Evolutionary conservation across 208 protist genomes (phyloP).

Genomic region (Leishmania amazonensis): DNA sequence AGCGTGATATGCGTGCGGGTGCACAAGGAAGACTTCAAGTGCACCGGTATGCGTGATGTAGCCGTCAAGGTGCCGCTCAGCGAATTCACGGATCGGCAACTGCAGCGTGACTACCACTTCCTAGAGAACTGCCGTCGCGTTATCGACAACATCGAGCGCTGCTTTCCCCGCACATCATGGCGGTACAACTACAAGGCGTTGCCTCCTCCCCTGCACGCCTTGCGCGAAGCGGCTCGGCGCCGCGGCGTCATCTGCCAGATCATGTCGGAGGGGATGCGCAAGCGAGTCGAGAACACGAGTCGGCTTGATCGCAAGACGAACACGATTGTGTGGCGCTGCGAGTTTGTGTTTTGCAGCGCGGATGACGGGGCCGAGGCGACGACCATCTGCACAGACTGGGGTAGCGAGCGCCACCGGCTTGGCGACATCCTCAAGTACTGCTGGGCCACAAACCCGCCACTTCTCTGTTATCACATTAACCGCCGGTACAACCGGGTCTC

Average conservation of each 20-base stretch:
- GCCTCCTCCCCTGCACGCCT: constrained; percentile 66
- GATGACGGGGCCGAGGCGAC: not conserved
- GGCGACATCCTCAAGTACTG: constrained; percentile 71
- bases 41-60: constrained; percentile 62
- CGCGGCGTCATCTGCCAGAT: constrained; percentile 90
- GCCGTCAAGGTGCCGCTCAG: constrained; percentile 57
- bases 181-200: constrained; percentile 72
- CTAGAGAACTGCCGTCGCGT: constrained; percentile 74
- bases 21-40: constrained; percentile 72
- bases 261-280: constrained; percentile 84
- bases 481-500: constrained; percentile 76
- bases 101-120: constrained; percentile 85
- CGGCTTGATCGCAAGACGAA: constrained; percentile 69
- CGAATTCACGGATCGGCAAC: constrained; percentile 73
- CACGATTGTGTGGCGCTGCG: constrained; percentile 83
- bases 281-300: constrained; percentile 82
- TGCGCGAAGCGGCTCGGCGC: constrained; percentile 75
- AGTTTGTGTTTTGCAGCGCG: constrained; percentile 67
- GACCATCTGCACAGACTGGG: constrained; percentile 74
- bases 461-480: constrained; percentile 83
- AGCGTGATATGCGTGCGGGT: constrained; percentile 77
- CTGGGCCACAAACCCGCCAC: constrained; percentile 76
- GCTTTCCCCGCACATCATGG: constrained; percentile 44
- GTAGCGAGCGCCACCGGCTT: constrained; percentile 73
- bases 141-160: constrained; percentile 70